Base-by-base conservation (phyloP, 495 filamentous ascomycete genomes). In the Darksidea phi region DNA sequence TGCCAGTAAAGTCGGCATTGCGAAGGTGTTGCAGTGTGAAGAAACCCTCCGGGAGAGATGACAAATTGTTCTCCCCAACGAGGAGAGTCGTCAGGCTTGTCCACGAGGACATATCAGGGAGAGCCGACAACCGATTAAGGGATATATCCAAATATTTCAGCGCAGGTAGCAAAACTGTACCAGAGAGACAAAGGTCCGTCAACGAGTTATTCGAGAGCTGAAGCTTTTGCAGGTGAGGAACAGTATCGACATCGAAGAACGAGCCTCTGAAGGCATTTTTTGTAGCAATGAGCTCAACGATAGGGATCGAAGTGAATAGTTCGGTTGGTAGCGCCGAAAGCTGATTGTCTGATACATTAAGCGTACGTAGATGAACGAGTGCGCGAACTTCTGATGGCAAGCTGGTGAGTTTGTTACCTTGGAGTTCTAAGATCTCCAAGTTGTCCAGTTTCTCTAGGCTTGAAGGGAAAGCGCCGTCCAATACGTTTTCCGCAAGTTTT, bases 361-460 rank as follows among this genome's bases (percentile, higher is more conserved):
- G 75, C 11, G 85, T 77, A 46, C 88, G 84, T 7, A 98, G 82
- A 3, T 79, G 81, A 11, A 70, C 74, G 26, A 97, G 75, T 25
- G 80, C 78, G 26, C 76, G 79, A 12, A 97, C 67, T n/a, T 80
- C 79, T 15, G 80, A 70, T 0, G 94, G 88, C n/a, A 99, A 75
- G 1, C 77, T 75, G n/a, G 86, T 86, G 20, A 99, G 79, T 47
- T 80, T 80, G 72, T 99, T 99, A 15, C 82, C 80, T 50, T 88
- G 88, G 0, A 99, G 59, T 61, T 97, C 92, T 12, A 97, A 77
- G 37, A 82, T 76, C 67, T 97, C 91, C 5, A 99, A 76, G 21
- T 85, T 82, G 26, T 67, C 69, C 47, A 97, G 74, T 26, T 77
- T 77, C 18, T 77, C 69, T 45, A 95, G 78, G 34, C 75, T 74